Evolutionary conservation across 164 flowering plant species (phyloP), one percentile per base, ranked within the genome.

Genomic region (Vitis riparia): DNA sequence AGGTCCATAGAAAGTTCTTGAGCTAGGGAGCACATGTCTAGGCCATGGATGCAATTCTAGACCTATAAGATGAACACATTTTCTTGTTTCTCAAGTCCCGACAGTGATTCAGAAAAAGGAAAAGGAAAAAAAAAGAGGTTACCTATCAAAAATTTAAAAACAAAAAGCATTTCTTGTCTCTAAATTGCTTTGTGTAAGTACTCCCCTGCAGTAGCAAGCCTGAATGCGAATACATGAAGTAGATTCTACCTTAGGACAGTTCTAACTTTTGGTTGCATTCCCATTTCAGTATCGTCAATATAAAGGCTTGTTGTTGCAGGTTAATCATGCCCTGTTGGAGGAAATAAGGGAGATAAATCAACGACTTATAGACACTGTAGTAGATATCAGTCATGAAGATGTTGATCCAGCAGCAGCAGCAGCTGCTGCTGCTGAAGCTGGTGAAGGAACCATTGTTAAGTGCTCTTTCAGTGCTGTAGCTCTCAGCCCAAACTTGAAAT

Each of bases 381-480:
- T 91, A 55, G 87, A 84, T 64, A 76, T 93, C 62, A 83, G 92
- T 78, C 90, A 90, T 60, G 97, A 88, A 72, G 91, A 88, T 67
- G 77, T 75, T 55, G 87, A 89, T 80, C 86, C 89, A 44, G 77
- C 74, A 51, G 84, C 83, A 7, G 80, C 81, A n/a, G 83, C 79
- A 30, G 85, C 78, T 63, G 82, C 82, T 60, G 79, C 83, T 58
- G 68, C 81, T 59, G 92, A 90, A 75, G 88, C 86, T 60, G 79
- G 91, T 65, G 95, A 87, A 74, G 99, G 98, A 59, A 86, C 84
- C 44, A 74, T 90, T 72, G 90, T 95, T 63, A 95, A 84, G 80
- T 95, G 96, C 76, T 86, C 93, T 49, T 95, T 72, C 76, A 85
- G 56, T 81, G 99, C 97, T 60, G 89, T 93, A 53, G 87, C 97